Base-by-base conservation (phyloP, 2,329 filamentous ascomycete species). In the Cladophialophora yegresii region DNA sequence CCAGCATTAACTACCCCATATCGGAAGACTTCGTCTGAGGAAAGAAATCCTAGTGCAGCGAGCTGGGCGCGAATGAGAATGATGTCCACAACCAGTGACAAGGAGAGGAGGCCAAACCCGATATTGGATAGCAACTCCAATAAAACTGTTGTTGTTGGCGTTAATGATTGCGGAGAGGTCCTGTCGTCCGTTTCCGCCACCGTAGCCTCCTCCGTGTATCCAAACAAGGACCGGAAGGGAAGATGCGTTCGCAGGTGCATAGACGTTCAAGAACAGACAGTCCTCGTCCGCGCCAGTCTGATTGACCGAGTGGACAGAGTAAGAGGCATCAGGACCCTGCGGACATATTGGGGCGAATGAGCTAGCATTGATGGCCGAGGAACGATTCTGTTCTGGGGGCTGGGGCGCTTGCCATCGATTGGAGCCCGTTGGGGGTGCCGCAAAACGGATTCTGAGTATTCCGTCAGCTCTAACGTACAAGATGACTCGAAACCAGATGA, bases 1-100 rank as follows among this genome's bases (percentile, higher is more conserved):
- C 88, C 88, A 1, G 77, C 84, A 71, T 90, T 90, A 7, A 89
- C 77, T 54, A 82, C 80, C 0, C 87, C 87, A 67, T 85, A 76
- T 5, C 76, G 72, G 45, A 81, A 79, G 8, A 89, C 78, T 32
- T 82, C 77, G 45, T 85, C 80, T 5, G 85, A 82, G 0, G 85
- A 82, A 71, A 36, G 76, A 73, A 81, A 81, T 0, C 79, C 79
- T 68, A 82, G 80, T 0, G 79, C 79, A 23, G 77, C 79, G 5
- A 82, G 73, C 75, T 78, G 55, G 2, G 7, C 33, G 12, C 8
- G 22, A 3, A 53, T 66, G 49, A 68, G 58, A 5, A 16, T 26
- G 30, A 28, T 26, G 23, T 50, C 6, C 7, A 28, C 12, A 30
- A 20, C 30, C 28, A 26, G 22, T 26, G 2, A 55, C 9, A 53